A percentile compares a stretch with the other conserved stretches of the same genome.
These are phyloP conservation scores for Sphaerosporella brunnea DNA, from an alignment of 495 filamentous ascomycete genomes.

Conservation along the genomic window DNA sequence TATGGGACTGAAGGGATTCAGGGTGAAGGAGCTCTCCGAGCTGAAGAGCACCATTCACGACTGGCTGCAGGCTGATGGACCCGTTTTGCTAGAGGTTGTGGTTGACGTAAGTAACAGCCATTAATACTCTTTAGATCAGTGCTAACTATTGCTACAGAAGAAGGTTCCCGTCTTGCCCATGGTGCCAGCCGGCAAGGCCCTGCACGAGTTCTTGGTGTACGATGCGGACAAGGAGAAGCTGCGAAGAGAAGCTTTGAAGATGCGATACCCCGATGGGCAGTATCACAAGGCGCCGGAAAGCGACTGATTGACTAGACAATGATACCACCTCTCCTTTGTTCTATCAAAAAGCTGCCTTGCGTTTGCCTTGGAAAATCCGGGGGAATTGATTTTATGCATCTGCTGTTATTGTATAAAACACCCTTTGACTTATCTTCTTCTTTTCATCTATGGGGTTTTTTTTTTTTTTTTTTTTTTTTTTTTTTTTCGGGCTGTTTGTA, in stretches of 20 bases:
- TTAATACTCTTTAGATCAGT: slow-evolving; percentile 64
- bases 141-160: slow-evolving; percentile 36
- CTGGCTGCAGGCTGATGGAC: slow-evolving; percentile 68
- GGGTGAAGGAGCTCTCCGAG: slow-evolving; percentile 48
- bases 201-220: slow-evolving; percentile 89
- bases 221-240: slow-evolving; percentile 33
- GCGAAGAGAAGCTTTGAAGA: slow-evolving; percentile 17
- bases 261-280: slow-evolving; percentile 22
- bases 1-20: slow-evolving; percentile 58
- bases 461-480: too few relatives aligned
- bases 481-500: too few relatives aligned
- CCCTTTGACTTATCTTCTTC: too few relatives aligned
- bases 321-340: too few relatives aligned
- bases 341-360: too few relatives aligned
- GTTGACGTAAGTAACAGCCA: slow-evolving; percentile 78
- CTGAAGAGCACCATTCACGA: slow-evolving; percentile 65
- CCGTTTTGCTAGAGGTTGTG: slow-evolving; percentile 47
- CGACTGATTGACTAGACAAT: slow-evolving; percentile 1
- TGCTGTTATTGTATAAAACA: too few relatives aligned
- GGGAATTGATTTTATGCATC: too few relatives aligned
- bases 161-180: slow-evolving; percentile 97
- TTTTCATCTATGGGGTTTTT: too few relatives aligned
- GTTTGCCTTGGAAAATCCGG: too few relatives aligned
- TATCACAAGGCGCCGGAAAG: slow-evolving; percentile 6
- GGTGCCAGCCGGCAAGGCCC: slow-evolving; percentile 70